Base-by-base conservation (phyloP, 1,139 yeast species). In the Lodderomyces theae region DNA sequence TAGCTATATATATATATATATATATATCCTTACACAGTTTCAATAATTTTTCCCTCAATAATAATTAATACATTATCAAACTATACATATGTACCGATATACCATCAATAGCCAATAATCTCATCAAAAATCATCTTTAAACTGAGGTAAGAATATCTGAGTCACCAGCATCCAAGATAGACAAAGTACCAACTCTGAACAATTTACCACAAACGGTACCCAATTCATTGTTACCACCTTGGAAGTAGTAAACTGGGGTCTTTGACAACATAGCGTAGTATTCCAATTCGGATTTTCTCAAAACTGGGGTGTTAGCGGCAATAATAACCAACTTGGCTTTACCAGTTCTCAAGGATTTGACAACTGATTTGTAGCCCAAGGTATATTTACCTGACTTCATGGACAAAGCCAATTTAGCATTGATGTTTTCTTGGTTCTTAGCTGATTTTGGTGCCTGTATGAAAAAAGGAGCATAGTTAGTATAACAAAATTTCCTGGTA, bases 141-240 rank as follows among this genome's bases (percentile, higher is more conserved):
- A 71, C 60, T 54, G 79, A 65, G 59, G 86, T 66, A 66, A 92
- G 86, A 77, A 94, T 90, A 77, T 94, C 99, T 63, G 98, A 92
- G 82, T 94, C 99, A 90, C 99, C 99, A 64, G 96, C 97, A 65
- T 94, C 98, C 69, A 90, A 79, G 65, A 94, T 74, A 64, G 97
- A 80, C 68, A 92, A 79, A 65, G 90, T 92, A 80, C 97, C 97
- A 64, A 92, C 98, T 81, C 97, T 90, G 97, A 94, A 92, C 69
- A 92, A 89, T 80, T 87, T 90, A 89, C 99, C 99, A 77, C 97
- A 92, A 61, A 96, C 96, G 65, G 99, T 94, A 81, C 98, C 97
- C 69, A 92, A 88, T 80, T 90, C 97, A 79, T 90, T 90, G 97
- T 90, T 90, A 77, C 97, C 96, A 80, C 97, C 98, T 77, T 86